Base-by-base conservation (phyloP, 1,284 basidiomycete species). In the Fomitiporia mediterranea region DNA sequence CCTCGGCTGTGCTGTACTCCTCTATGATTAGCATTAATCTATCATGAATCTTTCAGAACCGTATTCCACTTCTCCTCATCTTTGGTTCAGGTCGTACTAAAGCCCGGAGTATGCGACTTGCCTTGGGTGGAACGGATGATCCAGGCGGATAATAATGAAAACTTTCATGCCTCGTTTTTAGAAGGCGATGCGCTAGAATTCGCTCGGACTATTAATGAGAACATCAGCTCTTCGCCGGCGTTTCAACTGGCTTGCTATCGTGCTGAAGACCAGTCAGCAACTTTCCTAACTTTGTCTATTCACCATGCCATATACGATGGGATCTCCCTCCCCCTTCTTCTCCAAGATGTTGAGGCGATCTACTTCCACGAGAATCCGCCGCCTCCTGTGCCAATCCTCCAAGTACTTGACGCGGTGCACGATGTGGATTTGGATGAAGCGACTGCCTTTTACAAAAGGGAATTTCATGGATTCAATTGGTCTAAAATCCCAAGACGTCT, bases 231-330 rank as follows among this genome's bases (percentile, higher is more conserved):
- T 11, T 61, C 56, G 8, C 72, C 75, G 23, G 69, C 70, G 2
- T 72, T 75, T 57, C 69, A 70, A 30, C 55, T 79, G 11, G 65
- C 60, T 27, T 57, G 66, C 30, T 77, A 70, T 62, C 49, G 46
- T 8, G 11, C n/a, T 1, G 46, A 55, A 11, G 30, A 27, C 9
- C 27, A 34, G 15, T 19, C 42, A 34, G 49, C 30, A 2, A 55
- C 65, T 1, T 63, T 69, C 60, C 52, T 74, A 30, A 70, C 67
- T 2, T 61, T 77, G 38, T 78, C 77, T 7, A 74, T 79, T 38
- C 77, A 79, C 48, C 77, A 79, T 51, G 71, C 76, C 0, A 62
- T 79, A 5, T 79, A 75, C 57, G 77, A 79, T 60, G 77, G 75
- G 5, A 69, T 72, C 27, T 76, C 77, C 9, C 69, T 79, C 17